Evolutionary conservation across 2,329 filamentous ascomycete genomes (phyloP), one percentile per base, ranked within the genome.

Genomic region (Canariomyces notabilis): DNA sequence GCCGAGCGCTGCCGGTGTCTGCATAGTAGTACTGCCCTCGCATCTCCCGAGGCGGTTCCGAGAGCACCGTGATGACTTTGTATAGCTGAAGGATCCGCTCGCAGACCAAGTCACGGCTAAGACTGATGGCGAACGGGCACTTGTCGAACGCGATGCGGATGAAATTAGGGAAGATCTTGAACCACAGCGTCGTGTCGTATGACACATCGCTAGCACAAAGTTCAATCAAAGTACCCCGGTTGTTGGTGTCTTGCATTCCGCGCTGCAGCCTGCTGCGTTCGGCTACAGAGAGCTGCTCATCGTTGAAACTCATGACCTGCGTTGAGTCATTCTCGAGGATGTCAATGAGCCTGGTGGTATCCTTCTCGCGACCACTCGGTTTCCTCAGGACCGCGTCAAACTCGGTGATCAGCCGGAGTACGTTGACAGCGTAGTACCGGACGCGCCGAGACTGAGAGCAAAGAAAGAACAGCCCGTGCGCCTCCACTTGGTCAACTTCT

Each of bases 111-210:
- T 97, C 91, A 49, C 94, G 80, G 20, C 89, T 89, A 38, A 97
- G 80, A 0, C 88, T 90, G 26, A 97, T 87, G 2, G 91, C 89
- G 58, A 95, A 90, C 0, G 89, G 87, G 58, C 91, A 98, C 49
- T 85, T 85, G 55, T 96, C 88, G 60, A 89, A 94, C 48, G 89
- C 89, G 55, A 95, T 85, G 9, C 89, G 82, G 46, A 98, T 87
- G 23, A 98, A 76, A 59, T 96, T 97, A 3, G 93, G 94, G 59
- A 98, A 98, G 15, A 97, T 85, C 61, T 97, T 98, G 69, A 93
- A 94, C 93, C 93, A 98, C 11, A 98, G 70, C 0, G 90, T 95
- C 2, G 89, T 85, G 62, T 98, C 93, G 59, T 97, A 96, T 1
- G 89, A 89, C 20, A 93, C 82, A 57, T 97, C 93, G 67, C 93